A percentile compares a stretch with the other conserved stretches of the same genome.
Conservation (phyloP, 129 eudicot species). For the Calendula officinalis region DNA sequence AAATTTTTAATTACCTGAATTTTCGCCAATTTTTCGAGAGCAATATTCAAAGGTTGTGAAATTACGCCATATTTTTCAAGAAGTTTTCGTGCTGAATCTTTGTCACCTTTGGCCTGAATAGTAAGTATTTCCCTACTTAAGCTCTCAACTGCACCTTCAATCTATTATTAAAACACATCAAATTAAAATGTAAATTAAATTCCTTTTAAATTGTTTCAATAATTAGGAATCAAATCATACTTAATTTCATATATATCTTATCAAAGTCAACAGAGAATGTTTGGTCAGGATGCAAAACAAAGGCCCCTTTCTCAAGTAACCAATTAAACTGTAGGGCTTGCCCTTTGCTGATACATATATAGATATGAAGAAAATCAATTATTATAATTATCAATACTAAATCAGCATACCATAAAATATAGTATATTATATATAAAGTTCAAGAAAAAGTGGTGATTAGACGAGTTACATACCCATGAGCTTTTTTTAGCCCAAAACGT, state of each 20-base stretch:
- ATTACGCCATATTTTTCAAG: constrained; percentile 61
- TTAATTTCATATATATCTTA: constrained; percentile 45
- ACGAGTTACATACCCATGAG: constrained; percentile 69
- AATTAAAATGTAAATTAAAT: not conserved
- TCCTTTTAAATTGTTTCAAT: not conserved
- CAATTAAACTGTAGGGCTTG: constrained; percentile 96
- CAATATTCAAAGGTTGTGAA: constrained; percentile 60
- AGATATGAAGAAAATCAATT: not conserved
- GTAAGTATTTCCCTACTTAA: constrained; percentile 85
- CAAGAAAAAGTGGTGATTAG: constrained; percentile 22
- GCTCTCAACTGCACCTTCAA: constrained; percentile 73
- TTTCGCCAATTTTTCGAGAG: constrained; percentile 54
- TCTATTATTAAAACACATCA: constrained; percentile 42
- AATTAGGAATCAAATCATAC: not conserved
- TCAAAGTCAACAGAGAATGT: constrained; percentile 79
- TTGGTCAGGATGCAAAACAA: constrained; percentile 60
- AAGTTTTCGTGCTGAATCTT: constrained; percentile 61
- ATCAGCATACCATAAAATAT: not conserved
- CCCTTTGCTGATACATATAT: constrained; percentile 61
- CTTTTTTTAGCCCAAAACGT: constrained; percentile 91
- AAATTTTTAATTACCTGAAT: constrained; percentile 48
- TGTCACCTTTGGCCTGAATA: constrained; percentile 86
- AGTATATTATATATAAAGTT: not conserved
- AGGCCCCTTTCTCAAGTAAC: constrained; percentile 75
- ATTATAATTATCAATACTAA: not conserved